Base-by-base conservation (phyloP, 768 basidiomycete genomes). In the Pholiota molesta region DNA sequence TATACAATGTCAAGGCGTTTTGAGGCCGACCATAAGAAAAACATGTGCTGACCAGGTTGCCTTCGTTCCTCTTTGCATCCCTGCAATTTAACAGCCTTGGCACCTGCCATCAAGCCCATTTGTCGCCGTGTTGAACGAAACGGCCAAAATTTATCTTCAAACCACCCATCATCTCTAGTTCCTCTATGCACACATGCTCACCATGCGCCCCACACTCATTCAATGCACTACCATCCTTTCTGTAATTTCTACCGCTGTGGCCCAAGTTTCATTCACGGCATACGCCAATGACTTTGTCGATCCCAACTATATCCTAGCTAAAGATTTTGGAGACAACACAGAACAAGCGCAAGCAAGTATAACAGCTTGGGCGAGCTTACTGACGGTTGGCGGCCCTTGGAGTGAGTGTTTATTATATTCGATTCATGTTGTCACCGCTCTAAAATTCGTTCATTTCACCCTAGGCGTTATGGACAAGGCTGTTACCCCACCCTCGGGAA, bases 201-300 rank as follows among this genome's bases (percentile, higher is more conserved):
- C 54, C 63, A 74, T 75, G 74, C 66, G 66, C 65, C 55, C 65
- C 66, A 66, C 73, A 69, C 68, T 72, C 77, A 62, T 75, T 71
- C 60, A 52, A 55, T 23, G 69, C 54, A 59, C 64, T 53, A 37
- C 64, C 52, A 29, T 65, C 59, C 53, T 66, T 71, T 52, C 71
- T 61, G 28, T 67, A 61, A 42, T 70, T 26, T 67, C 64, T 26
- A 56, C 53, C 2, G 51, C 64, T 31, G 65, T 72, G 5, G 72
- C 75, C 14, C 73, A 76, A 37, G 78, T 63, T 13, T n/a, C 59
- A n/a, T 60, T 60, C 52, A 55, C 74, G 0, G 78, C 76, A 61
- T 86, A 86, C 63, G 79, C 82, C 3, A 85, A 86, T 63, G 82
- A 83, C 55, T 88, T 86, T 62, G 76, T 86, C 37, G 78, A 85